Evolutionary conservation across 306 rosid species (phyloP).

Genomic region (Gleditsia sinensis): DNA sequence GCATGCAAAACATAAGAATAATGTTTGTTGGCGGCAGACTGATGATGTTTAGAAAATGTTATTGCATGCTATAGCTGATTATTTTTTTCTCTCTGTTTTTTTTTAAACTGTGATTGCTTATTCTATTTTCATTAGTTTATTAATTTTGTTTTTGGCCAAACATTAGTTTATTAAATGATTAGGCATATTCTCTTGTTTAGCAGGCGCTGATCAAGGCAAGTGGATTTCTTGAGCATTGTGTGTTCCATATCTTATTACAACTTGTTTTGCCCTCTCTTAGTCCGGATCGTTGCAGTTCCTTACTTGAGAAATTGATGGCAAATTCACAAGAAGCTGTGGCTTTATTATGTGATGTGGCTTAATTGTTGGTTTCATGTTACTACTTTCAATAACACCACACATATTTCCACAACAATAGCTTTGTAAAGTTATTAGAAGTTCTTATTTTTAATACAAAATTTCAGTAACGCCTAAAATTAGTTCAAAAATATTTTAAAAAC

Average conservation of each 20-base stretch:
- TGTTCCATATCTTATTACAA: not conserved
- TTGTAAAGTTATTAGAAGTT: not conserved
- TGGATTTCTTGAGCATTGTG: not conserved
- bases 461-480: not conserved
- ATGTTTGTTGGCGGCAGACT: not conserved
- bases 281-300: slow-evolving; percentile 1
- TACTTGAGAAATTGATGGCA: not conserved
- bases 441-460: not conserved
- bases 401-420: no score
- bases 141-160: no score
- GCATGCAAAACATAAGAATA: not conserved
- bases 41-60: slow-evolving; percentile 5
- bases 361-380: no score
- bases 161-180: slow-evolving; percentile 6
- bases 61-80: not conserved
- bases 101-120: not conserved
- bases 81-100: not conserved
- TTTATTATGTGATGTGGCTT: no score
- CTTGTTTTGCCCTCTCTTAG: not conserved
- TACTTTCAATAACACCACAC: no score
- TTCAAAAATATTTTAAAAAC: no score
- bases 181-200: slow-evolving; percentile 8
- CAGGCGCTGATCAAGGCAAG: slow-evolving; percentile 39
- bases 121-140: slow-evolving; percentile 6
- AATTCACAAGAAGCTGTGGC: not conserved